Percentiles rank a stretch among this genome's conserved stretches.
These are phyloP conservation scores for Emergomyces orientalis DNA, from an alignment of 2,329 filamentous ascomycete genomes.

Conservation along the genomic window DNA sequence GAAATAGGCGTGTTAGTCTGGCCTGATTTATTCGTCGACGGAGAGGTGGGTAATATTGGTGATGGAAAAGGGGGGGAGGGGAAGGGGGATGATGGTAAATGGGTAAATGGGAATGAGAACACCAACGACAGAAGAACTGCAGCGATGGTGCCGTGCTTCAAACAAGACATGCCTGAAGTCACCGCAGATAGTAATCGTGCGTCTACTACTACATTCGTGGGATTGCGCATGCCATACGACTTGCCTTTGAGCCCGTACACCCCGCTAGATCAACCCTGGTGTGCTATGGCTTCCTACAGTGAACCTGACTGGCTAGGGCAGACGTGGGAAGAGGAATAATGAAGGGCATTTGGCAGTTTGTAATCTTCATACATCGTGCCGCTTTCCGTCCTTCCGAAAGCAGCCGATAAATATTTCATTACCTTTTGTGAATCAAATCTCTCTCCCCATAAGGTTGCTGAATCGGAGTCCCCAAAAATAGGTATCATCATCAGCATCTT, in stretches of 20 bases:
- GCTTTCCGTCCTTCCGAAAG: neutral
- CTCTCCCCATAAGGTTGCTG: neutral
- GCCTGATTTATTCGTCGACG: slow-evolving; percentile 48
- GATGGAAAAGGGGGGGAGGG: slow-evolving; percentile 10
- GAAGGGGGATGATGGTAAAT: slow-evolving; percentile 7
- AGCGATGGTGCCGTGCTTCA: slow-evolving; percentile 61
- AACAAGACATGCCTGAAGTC: slow-evolving; percentile 45
- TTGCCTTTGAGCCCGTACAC: slow-evolving; percentile 61
- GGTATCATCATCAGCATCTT: too few species aligned
- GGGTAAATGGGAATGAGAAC: neutral
- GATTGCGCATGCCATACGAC: slow-evolving; percentile 73
- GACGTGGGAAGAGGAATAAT: slow-evolving; percentile 27
- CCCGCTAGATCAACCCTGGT: slow-evolving; percentile 63
- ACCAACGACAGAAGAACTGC: slow-evolving; percentile 20
- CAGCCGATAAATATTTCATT: neutral
- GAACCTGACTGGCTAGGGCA: slow-evolving; percentile 54
- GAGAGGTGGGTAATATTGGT: slow-evolving; percentile 34
- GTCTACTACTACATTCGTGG: slow-evolving; percentile 41
- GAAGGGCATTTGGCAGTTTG: neutral
- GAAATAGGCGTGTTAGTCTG: slow-evolving; percentile 78
- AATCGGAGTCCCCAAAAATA: neutral
- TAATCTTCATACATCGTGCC: neutral
- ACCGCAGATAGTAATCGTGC: neutral
- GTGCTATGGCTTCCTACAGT: slow-evolving; percentile 50
- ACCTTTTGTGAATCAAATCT: neutral